Base-by-base conservation (phyloP, 2,329 filamentous ascomycete genomes). In the Phaeosphaeria sp. region DNA sequence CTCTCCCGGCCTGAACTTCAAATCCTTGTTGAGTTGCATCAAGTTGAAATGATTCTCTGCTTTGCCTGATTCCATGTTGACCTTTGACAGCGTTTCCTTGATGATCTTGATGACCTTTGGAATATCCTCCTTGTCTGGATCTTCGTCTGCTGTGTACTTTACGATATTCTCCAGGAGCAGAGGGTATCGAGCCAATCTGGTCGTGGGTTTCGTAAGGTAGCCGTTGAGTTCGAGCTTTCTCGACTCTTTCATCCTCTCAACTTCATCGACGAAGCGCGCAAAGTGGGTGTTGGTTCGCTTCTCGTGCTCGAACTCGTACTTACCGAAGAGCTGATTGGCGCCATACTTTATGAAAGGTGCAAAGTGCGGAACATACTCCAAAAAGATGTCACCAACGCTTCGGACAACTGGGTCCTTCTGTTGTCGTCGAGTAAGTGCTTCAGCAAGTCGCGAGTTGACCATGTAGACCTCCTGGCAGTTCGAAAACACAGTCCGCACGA, bases 271-370 rank as follows among this genome's bases (percentile, higher is more conserved):
- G 68, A 98, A 97, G 71, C 91, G 92, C 51, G 90, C 83, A 76
- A 99, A 99, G 42, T 86, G 87, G 1, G 89, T 86, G 70, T 99
- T 99, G 55, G 88, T 86, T 17, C 91, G 89, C 68, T 95, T 92
- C 80, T 99, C 95, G 71, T 95, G 95, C 78, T 99, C 95, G 74
- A 98, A 99, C 74, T 97, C 95, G 72, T 94, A 97, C 77, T 99
- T 98, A 67, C 91, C 95, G 76, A 97, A 96, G 47, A 99, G 82
- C 77, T 99, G 95, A 74, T 93, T 97, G 42, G 94, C 91, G 72
- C 95, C 95, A 73, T 99, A 99, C 72, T 91, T 88, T 74, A 99
- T 97, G 74, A 99, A 99, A 0, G 95, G 95, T 67, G 93, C 91
- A 73, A 99, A 99, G 65, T 91, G 90, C 9, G 93, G 93, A 13